Evolutionary conservation across 306 rosid genomes (phyloP), one percentile per base, ranked within the genome.

Genomic region (Quercus alba): DNA sequence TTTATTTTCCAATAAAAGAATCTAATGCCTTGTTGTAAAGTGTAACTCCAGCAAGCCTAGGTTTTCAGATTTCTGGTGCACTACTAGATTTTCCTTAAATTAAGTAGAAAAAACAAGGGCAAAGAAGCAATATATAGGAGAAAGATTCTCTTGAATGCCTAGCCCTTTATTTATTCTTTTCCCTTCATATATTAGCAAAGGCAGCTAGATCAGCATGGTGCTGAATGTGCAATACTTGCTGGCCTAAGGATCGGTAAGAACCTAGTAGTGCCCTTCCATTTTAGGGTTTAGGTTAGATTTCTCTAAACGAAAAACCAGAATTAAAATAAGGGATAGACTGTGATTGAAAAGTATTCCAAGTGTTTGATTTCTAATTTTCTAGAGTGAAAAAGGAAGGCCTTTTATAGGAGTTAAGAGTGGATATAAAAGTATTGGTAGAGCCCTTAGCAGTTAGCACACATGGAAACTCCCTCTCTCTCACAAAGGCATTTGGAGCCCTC

Each of bases 1-100:
- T 19, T 73, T 72, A 21, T 70, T 26, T 62, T 15, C 5, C 31
- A 3, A 7, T 56, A 6, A 77, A 54, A 52, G 80, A 78, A 81
- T 81, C 63, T 49, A 26, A 66, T 30, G 64, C 77, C 56, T 55
- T 76, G 56, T 68, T 61, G 74, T 51, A 69, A 79, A 80, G 72
- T 41, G 26, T 13, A 26, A 25, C 59, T 58, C 59, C 6, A 46
- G 54, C 23, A 74, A 78, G 75, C 72, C 73, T 81, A 75, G 77
- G 73, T 73, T 73, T 68, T 38, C 57, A 71, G 15, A 76, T 56
- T 6, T 61, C 75, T 51, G 46, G 71, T 74, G 51, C 74, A 55
- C 28, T 74, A 1, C 59, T 9, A 56, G 9, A 6, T 55, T 55
- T 44, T n/a, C 52, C 46, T 77, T 69, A 69, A 52, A 73, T 68